phyloP scores from a whole-genome alignment of 2,329 filamentous ascomycete species.

The Blastomyces emzantsi region DNA sequence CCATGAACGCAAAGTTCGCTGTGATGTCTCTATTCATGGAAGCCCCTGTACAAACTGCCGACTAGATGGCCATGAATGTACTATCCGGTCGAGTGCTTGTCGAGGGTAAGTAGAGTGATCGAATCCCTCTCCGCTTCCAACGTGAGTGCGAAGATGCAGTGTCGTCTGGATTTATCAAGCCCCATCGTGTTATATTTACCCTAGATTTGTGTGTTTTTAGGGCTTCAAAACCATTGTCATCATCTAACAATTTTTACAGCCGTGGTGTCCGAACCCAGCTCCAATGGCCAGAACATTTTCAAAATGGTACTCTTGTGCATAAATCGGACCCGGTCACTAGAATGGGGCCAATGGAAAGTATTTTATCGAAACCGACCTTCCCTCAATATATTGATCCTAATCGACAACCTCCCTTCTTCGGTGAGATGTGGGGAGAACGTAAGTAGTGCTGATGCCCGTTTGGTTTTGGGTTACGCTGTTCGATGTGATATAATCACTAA shows the following conservation, averaged over 20 bases:
- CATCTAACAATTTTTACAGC: background rate
- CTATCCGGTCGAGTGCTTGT: constrained; percentile 26
- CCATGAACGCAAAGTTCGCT: constrained; percentile 40
- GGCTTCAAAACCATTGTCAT: background rate
- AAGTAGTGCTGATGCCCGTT: background rate
- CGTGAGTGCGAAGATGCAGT: constrained; percentile 45
- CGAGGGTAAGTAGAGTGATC: constrained; percentile 24
- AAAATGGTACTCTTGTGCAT: constrained; percentile 6
- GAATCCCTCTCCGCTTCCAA: constrained; percentile 40
- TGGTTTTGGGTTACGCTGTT: background rate
- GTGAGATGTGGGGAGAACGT: constrained; percentile 4
- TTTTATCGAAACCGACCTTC: constrained; percentile 1
- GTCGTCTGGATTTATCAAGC: constrained; percentile 22
- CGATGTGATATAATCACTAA: background rate
- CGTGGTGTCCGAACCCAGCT: background rate
- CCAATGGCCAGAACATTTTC: background rate
- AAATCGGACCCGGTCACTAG: background rate
- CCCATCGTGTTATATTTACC: constrained; percentile 14
- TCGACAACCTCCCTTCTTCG: background rate
- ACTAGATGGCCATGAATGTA: constrained; percentile 19
- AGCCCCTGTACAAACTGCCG: constrained; percentile 23
- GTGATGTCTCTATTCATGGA: constrained; percentile 42
- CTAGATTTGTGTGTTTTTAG: background rate
- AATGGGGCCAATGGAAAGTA: constrained; percentile 6
- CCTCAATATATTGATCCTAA: constrained; percentile 1